These are phyloP conservation scores for Chaetoceros muelleri DNA, from an alignment of 108 stramenopile genomes.

Conservation along the genomic window DNA sequence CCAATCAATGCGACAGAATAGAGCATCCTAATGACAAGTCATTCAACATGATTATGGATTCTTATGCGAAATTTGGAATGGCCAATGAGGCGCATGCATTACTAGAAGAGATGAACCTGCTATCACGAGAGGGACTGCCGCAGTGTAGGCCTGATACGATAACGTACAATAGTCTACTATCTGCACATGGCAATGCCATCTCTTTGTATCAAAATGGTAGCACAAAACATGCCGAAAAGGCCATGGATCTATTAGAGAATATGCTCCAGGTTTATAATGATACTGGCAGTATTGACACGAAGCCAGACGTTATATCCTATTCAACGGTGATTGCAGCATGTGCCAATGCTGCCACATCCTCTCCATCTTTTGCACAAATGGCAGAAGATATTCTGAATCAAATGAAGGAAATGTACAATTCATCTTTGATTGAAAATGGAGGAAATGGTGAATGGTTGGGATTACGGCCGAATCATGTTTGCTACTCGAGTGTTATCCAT, in stretches of 20 bases:
- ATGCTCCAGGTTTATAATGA: background rate
- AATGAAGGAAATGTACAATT: background rate
- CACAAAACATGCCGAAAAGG: background rate
- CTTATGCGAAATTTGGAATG: slow-evolving; percentile 4
- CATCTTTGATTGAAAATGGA: background rate
- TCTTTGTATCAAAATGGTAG: background rate
- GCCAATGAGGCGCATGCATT: slow-evolving; percentile 14
- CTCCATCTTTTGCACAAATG: background rate
- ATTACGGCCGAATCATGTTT: slow-evolving; percentile 14
- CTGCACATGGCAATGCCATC: slow-evolving; percentile 8
- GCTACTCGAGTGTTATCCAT: slow-evolving; percentile 14
- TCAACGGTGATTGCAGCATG: slow-evolving; percentile 10
- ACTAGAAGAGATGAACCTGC: slow-evolving; percentile 19
- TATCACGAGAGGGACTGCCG: slow-evolving; percentile 5
- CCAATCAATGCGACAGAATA: background rate
- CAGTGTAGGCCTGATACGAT: slow-evolving; percentile 14
- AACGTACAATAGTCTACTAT: slow-evolving; percentile 25
- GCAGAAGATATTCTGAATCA: background rate
- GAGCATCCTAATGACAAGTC: background rate
- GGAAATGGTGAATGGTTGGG: slow-evolving; percentile 1
- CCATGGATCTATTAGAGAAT: background rate
- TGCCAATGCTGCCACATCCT: background rate
- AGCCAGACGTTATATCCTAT: slow-evolving; percentile 1
- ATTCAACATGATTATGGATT: slow-evolving; percentile 39
- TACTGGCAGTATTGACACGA: background rate